These are phyloP conservation scores for Linum lewisii DNA, from an alignment of 345 rosid species.

Conservation along the genomic window DNA sequence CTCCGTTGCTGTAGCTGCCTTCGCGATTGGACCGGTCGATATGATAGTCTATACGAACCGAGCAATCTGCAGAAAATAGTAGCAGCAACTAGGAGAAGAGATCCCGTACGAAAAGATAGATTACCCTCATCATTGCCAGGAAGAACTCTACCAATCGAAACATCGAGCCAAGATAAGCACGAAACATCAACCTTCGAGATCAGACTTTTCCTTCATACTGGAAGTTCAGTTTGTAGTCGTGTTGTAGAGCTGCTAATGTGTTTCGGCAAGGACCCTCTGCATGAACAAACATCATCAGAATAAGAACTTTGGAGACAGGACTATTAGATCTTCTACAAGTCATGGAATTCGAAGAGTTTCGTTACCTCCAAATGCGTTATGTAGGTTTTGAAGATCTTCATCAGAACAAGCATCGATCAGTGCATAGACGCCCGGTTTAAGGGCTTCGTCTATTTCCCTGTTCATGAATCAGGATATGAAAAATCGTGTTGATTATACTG, in stretches of 20 bases:
- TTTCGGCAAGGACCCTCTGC: conserved; percentile 95
- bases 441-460: conserved; percentile 89
- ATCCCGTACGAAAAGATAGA: too few species aligned
- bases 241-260: conserved; percentile 56
- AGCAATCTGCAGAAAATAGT: too few species aligned
- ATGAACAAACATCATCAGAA: conserved; percentile 1
- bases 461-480: conserved; percentile 12
- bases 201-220: conserved; percentile 80
- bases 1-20: too few species aligned
- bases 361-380: conserved; percentile 78
- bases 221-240: conserved; percentile 71
- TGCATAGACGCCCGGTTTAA: conserved; percentile 84
- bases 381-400: conserved; percentile 76
- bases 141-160: too few species aligned
- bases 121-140: too few species aligned
- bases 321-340: too few species aligned
- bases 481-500: background rate
- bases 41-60: too few species aligned
- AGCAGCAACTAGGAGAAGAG: too few species aligned
- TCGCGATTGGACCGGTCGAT: too few species aligned
- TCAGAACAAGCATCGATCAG: conserved; percentile 74
- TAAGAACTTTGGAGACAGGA: background rate
- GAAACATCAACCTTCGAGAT: conserved; percentile 2
- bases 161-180: too few species aligned
- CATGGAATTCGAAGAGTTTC: background rate